Conservation (phyloP, 306 rosid genomes). For the Ormosia emarginata region DNA sequence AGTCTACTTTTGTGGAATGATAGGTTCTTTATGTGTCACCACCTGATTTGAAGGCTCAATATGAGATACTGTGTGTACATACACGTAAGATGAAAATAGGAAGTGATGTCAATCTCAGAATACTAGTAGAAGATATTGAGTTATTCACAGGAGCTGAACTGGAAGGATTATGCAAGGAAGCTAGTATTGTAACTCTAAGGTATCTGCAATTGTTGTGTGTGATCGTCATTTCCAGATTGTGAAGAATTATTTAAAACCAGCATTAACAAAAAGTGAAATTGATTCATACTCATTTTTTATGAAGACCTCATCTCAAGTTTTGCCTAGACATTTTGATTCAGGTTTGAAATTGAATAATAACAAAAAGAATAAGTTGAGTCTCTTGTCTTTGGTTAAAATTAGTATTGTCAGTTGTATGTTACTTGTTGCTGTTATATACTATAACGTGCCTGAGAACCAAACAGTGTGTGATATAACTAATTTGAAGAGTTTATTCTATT, state of each 20-base stretch:
- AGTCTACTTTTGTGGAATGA: constrained; percentile 18
- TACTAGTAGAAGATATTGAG: constrained; percentile 70
- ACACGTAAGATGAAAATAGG: constrained; percentile 61
- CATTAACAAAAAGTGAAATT: constrained; percentile 50
- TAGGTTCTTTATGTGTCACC: constrained; percentile 88
- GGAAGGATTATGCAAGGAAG: constrained; percentile 81
- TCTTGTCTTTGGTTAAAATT: constrained; percentile 33
- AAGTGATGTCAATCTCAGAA: constrained; percentile 60
- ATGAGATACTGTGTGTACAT: constrained; percentile 75
- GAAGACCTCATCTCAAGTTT: constrained; percentile 43
- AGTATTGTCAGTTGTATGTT: constrained; percentile 32
- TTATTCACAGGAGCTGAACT: constrained; percentile 92
- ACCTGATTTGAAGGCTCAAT: constrained; percentile 79
- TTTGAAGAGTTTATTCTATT: constrained; percentile 22
- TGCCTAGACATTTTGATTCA: constrained; percentile 21
- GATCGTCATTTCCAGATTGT: constrained; percentile 67
- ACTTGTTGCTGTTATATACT: constrained; percentile 42
- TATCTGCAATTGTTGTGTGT: constrained; percentile 51
- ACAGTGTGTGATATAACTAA: constrained; percentile 28
- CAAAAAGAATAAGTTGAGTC: not conserved
- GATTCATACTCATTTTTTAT: constrained; percentile 51
- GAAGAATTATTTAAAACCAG: constrained; percentile 61
- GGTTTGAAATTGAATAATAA: constrained; percentile 5
- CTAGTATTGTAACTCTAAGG: constrained; percentile 78
- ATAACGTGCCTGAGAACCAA: constrained; percentile 21